Conservation (phyloP, 2,329 filamentous ascomycete species). For the Trichocomaceae sp. region DNA sequence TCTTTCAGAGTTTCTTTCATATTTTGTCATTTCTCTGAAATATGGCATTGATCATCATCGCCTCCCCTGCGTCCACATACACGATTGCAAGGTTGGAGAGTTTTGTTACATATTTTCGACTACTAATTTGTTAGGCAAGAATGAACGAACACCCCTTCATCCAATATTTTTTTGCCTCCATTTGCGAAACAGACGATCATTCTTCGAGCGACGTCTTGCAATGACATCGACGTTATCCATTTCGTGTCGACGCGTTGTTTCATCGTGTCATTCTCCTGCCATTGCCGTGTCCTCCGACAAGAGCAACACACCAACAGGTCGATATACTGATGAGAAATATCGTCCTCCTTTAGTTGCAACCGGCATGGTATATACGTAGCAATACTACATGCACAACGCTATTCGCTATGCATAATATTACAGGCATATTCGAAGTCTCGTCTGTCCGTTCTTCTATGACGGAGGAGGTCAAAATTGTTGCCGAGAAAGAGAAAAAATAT, state of each 20-base stretch:
- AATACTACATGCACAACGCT: not conserved
- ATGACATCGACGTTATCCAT: not conserved
- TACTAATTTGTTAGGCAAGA: not conserved
- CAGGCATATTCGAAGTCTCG: conserved; percentile 42
- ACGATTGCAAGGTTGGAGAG: not conserved
- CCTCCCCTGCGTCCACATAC: not conserved
- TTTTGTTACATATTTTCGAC: not conserved
- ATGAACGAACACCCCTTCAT: not conserved
- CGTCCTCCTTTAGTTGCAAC: not conserved
- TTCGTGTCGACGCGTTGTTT: not conserved
- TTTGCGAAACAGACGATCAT: not conserved
- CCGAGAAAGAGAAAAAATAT: conserved; percentile 30
- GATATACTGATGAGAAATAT: not conserved
- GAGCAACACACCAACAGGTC: not conserved
- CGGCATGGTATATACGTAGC: not conserved
- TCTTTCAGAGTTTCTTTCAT: not conserved
- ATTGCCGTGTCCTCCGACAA: not conserved
- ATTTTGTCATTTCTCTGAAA: no score
- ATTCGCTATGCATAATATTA: not conserved
- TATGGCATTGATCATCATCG: not conserved
- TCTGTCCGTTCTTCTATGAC: conserved; percentile 32
- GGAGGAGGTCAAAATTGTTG: conserved; percentile 42
- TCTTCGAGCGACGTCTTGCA: not conserved
- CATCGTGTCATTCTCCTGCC: not conserved
- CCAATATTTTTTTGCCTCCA: not conserved